Evolutionary conservation across 2,329 filamentous ascomycete genomes (phyloP).

Genomic region (Clonostachys chloroleuca): DNA sequence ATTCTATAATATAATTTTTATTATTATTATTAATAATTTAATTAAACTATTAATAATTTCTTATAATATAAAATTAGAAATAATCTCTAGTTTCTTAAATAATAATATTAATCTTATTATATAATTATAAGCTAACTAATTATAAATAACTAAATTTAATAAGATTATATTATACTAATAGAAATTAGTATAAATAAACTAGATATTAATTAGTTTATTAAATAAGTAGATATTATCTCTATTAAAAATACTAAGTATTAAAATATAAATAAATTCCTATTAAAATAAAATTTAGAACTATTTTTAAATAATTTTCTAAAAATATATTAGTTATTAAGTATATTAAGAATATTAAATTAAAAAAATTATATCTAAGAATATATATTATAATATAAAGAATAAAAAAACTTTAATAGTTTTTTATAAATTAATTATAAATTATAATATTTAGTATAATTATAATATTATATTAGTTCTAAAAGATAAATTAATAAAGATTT

Average conservation of each 20-base stretch:
- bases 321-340: not conserved
- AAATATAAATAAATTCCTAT: not conserved
- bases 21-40: not conserved
- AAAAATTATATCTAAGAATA: too few relatives aligned
- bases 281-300: not conserved
- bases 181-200: not conserved
- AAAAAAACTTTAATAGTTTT: too few relatives aligned
- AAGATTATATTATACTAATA: not conserved
- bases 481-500: too few relatives aligned
- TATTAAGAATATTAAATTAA: too few relatives aligned
- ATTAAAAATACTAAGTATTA: not conserved
- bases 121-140: not conserved
- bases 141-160: not conserved
- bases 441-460: too few relatives aligned
- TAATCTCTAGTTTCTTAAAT: not conserved
- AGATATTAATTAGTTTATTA: not conserved
- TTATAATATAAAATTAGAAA: not conserved
- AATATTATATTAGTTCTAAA: too few relatives aligned
- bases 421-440: too few relatives aligned
- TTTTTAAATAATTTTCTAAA: not conserved
- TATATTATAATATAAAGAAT: too few relatives aligned
- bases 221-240: not conserved
- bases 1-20: not conserved
- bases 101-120: not conserved
- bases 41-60: not conserved